A percentile compares a stretch with the other conserved stretches of the same genome.
phyloP scores from a whole-genome alignment of 495 filamentous ascomycete genomes.

The Neurospora discreta region DNA sequence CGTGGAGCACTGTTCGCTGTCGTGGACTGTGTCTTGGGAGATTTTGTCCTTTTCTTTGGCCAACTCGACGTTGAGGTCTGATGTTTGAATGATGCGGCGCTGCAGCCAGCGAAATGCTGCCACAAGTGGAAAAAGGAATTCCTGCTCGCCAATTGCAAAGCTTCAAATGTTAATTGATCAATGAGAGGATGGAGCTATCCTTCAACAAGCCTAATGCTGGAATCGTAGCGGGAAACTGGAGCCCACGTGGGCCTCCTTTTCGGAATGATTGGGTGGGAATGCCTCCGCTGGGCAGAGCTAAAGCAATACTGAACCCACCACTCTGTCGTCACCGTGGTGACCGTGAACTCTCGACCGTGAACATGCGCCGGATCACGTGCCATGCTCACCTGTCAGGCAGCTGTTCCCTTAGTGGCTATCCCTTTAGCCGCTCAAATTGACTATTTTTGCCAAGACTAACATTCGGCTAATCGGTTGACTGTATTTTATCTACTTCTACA shows the following conservation, averaged over 20 bases:
- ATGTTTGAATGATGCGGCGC: background rate
- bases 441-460: background rate
- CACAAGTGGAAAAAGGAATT: background rate
- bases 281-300: background rate
- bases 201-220: background rate
- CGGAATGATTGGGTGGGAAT: background rate
- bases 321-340: background rate
- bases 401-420: background rate
- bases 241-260: background rate
- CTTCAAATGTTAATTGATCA: slow-evolving; percentile 20
- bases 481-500: background rate
- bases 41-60: background rate
- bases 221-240: background rate
- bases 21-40: background rate
- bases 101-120: slow-evolving; percentile 8
- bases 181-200: slow-evolving; percentile 10
- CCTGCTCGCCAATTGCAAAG: background rate
- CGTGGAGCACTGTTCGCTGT: background rate
- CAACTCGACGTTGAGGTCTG: background rate
- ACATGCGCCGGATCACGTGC: background rate
- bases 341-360: background rate
- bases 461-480: background rate
- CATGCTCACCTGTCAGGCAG: background rate
- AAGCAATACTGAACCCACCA: background rate
- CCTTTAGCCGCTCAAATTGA: too few species aligned